A percentile compares a stretch with the other conserved stretches of the same genome.
These are phyloP conservation scores for Aspergillus leporis DNA, from an alignment of 495 filamentous ascomycete genomes.

Conservation along the genomic window DNA sequence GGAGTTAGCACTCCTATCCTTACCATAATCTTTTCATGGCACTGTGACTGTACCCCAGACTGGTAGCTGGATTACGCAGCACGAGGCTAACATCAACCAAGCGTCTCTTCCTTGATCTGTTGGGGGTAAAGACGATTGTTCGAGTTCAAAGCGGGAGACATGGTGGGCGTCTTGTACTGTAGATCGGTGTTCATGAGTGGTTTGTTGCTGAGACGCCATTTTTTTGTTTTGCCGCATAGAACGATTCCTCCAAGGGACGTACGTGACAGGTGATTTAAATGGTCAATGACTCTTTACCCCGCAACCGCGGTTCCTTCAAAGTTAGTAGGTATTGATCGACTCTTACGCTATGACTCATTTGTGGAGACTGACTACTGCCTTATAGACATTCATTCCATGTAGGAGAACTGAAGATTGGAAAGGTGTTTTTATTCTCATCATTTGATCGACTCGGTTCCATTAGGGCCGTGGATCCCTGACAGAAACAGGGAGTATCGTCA, in stretches of 20 bases:
- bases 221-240: too few species aligned
- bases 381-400: neutral
- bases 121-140: slow-evolving; percentile 47
- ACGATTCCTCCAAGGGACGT: too few species aligned
- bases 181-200: neutral
- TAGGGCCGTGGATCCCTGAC: neutral
- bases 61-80: slow-evolving; percentile 61
- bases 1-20: neutral
- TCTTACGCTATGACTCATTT: neutral
- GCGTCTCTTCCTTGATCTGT: slow-evolving; percentile 62
- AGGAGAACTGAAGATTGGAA: slow-evolving; percentile 1
- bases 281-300: too few species aligned
- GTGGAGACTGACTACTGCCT: too few species aligned
- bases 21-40: neutral
- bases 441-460: slow-evolving; percentile 4
- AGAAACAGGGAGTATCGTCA: slow-evolving; percentile 4
- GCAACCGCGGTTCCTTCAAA: too few species aligned
- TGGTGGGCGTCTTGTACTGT: neutral
- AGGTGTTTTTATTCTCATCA: slow-evolving; percentile 2
- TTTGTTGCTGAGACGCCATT: neutral
- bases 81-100: slow-evolving; percentile 62
- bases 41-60: slow-evolving; percentile 57
- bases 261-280: too few species aligned
- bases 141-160: slow-evolving; percentile 27
- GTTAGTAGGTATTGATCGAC: neutral